Evolutionary conservation across 164 flowering plant species (phyloP).

Genomic region (Saururus chinensis): DNA sequence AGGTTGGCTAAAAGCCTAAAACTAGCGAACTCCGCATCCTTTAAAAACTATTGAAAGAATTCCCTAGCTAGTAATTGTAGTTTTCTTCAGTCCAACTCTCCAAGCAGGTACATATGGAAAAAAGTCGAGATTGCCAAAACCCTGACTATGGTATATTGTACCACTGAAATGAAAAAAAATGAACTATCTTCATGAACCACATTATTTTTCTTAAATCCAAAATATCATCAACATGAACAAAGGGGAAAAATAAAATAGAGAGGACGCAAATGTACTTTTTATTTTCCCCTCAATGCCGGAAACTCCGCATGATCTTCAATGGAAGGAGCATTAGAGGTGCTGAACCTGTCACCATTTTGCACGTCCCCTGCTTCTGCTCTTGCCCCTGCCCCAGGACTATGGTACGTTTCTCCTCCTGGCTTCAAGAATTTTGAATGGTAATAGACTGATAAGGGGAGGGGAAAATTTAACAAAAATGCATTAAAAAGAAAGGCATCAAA

Average conservation of each 20-base stretch:
- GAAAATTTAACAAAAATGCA: neutral
- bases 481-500: neutral
- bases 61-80: too few species aligned
- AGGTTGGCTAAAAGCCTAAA: too few species aligned
- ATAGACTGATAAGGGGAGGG: constrained; percentile 35
- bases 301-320: constrained; percentile 15
- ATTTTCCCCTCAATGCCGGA: constrained; percentile 13
- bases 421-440: constrained; percentile 80
- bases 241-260: neutral
- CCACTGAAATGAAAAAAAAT: too few species aligned
- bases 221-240: too few species aligned
- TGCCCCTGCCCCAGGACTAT: constrained; percentile 55
- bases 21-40: too few species aligned
- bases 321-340: constrained; percentile 7
- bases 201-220: too few species aligned
- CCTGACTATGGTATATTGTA: too few species aligned
- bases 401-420: constrained; percentile 68
- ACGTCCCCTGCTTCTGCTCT: constrained; percentile 22
- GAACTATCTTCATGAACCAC: too few species aligned
- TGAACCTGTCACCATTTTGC: constrained; percentile 18
- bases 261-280: neutral
- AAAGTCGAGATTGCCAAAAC: too few species aligned
- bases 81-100: too few species aligned
- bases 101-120: too few species aligned
- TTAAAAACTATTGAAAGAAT: too few species aligned